phyloP scores from a whole-genome alignment of 805 yeast species.

The Spathaspora passalidarum region DNA sequence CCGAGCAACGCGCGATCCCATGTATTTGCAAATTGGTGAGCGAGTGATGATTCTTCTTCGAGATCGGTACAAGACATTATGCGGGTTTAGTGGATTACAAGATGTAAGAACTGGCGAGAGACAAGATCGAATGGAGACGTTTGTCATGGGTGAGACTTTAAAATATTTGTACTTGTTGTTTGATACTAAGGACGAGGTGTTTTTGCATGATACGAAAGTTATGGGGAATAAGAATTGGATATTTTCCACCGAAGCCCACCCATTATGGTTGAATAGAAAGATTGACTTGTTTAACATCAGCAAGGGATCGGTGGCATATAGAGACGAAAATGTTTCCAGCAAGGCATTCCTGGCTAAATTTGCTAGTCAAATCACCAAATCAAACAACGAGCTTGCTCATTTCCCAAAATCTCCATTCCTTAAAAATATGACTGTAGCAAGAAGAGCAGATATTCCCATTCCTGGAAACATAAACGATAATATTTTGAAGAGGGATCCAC shows the following conservation, averaged over 20 bases:
- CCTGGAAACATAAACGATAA: constrained; percentile 11
- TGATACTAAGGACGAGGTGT: constrained; percentile 55
- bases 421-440: constrained; percentile 16
- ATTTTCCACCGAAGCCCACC: constrained; percentile 91
- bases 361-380: neutral
- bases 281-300: constrained; percentile 4
- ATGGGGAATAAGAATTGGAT: constrained; percentile 47
- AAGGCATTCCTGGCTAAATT: neutral
- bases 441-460: constrained; percentile 7
- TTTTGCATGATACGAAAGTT: constrained; percentile 25
- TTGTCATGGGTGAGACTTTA: constrained; percentile 82
- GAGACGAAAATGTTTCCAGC: neutral
- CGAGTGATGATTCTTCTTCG: constrained; percentile 56
- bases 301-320: constrained; percentile 3
- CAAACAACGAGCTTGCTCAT: constrained; percentile 5
- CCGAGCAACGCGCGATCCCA: constrained; percentile 82
- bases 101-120: constrained; percentile 59
- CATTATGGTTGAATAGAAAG: constrained; percentile 61
- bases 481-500: constrained; percentile 15
- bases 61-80: constrained; percentile 49
- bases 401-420: constrained; percentile 5
- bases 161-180: constrained; percentile 80
- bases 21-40: constrained; percentile 74
- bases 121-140: constrained; percentile 88
- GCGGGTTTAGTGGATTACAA: constrained; percentile 81